phyloP scores from a whole-genome alignment of 192 early-diverging fungal genomes.

The Coemansia sp. region DNA sequence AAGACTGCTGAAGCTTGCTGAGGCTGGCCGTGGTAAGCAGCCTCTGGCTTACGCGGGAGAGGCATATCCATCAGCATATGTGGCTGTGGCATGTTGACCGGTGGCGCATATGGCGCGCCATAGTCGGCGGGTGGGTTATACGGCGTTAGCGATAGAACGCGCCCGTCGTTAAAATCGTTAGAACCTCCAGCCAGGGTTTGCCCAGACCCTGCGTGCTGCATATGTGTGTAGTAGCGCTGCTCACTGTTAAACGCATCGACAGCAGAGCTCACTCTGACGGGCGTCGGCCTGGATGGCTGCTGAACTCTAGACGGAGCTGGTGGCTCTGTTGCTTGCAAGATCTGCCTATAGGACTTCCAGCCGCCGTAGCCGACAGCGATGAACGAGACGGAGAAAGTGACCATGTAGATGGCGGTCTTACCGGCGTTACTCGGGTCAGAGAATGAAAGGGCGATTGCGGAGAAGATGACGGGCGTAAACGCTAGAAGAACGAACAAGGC shows the following conservation, averaged over 20 bases:
- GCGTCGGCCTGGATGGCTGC: neutral
- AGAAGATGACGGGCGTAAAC: slow-evolving; percentile 41
- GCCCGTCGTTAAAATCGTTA: neutral
- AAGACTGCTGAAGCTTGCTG: neutral
- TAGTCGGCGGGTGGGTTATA: neutral
- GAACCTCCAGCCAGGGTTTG: neutral
- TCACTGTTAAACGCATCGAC: slow-evolving; percentile 33
- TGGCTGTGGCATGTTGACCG: neutral
- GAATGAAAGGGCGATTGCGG: slow-evolving; percentile 36
- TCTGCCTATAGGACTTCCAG: slow-evolving; percentile 18
- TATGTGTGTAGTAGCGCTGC: slow-evolving; percentile 23
- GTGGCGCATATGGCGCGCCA: neutral
- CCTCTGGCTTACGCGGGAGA: neutral
- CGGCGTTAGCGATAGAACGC: slow-evolving; percentile 9
- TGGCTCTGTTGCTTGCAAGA: slow-evolving; percentile 13
- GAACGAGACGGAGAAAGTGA: slow-evolving; percentile 24
- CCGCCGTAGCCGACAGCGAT: slow-evolving; percentile 32
- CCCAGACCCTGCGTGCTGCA: neutral
- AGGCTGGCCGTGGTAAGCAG: slow-evolving; percentile 1
- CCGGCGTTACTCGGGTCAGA: slow-evolving; percentile 18
- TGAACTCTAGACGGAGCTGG: neutral
- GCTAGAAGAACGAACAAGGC: slow-evolving; percentile 11
- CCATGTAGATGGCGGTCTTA: slow-evolving; percentile 37
- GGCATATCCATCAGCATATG: slow-evolving; percentile 8
- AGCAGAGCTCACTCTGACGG: slow-evolving; percentile 8